These are phyloP conservation scores for Triglochin maritima DNA, from an alignment of 106 monocot species.

Conservation along the genomic window DNA sequence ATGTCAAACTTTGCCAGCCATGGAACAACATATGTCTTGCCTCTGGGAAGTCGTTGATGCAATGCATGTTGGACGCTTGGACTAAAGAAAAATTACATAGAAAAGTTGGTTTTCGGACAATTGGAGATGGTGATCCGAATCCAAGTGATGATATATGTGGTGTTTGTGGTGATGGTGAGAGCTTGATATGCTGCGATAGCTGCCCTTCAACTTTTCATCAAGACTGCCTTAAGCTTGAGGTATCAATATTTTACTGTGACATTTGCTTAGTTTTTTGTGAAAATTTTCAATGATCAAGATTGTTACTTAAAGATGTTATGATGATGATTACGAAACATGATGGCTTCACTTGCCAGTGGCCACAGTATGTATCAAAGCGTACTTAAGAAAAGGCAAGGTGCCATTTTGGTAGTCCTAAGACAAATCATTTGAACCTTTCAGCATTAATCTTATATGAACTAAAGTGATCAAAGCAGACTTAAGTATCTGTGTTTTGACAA, in stretches of 20 bases:
- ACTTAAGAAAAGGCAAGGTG: too few species aligned
- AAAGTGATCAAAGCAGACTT: too few species aligned
- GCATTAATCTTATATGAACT: too few species aligned
- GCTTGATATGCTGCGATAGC: conserved; percentile 61
- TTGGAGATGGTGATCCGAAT: conserved; percentile 26
- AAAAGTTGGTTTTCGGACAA: conserved; percentile 13
- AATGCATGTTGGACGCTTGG: conserved; percentile 47
- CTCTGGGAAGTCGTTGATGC: conserved; percentile 46
- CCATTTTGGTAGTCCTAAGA: too few species aligned
- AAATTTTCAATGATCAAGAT: not conserved
- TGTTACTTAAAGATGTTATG: too few species aligned
- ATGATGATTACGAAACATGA: too few species aligned
- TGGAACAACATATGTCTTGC: conserved; percentile 39
- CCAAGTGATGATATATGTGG: conserved; percentile 69
- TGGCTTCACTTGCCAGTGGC: too few species aligned
- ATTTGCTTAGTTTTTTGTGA: not conserved
- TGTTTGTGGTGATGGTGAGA: conserved; percentile 68
- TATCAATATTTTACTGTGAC: conserved; percentile 3
- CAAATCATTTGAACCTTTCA: too few species aligned
- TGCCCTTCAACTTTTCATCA: conserved; percentile 80
- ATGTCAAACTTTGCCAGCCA: conserved; percentile 17
- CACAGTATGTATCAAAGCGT: too few species aligned
- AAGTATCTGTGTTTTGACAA: too few species aligned
- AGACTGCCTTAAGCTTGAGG: conserved; percentile 55
- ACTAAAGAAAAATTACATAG: conserved; percentile 27